Conservation (phyloP, 148 eudicot genomes). For the Dianthus caryophyllus region DNA sequence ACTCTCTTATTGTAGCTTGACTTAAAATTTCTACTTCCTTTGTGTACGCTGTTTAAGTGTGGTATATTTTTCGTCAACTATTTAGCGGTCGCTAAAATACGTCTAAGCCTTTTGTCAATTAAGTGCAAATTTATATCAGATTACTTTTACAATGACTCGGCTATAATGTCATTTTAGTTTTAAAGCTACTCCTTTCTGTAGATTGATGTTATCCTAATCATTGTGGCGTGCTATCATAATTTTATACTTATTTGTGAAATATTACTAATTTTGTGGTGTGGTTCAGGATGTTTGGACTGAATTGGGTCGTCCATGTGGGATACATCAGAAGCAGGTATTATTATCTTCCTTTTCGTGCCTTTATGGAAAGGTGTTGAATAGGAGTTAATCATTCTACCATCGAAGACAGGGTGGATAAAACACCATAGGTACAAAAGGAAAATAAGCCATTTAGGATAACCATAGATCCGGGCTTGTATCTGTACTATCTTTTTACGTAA, state of each 20-base stretch:
- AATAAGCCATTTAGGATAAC: background rate
- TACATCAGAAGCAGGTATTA: slow-evolving; percentile 90
- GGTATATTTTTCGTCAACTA: background rate
- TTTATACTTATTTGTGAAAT: background rate
- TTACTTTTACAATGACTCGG: background rate
- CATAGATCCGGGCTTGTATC: background rate
- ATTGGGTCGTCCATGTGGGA: slow-evolving; percentile 90
- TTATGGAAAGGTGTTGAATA: background rate
- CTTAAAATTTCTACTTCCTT: background rate
- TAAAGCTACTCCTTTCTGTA: background rate
- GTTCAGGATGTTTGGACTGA: slow-evolving; percentile 93
- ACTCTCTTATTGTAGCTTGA: background rate
- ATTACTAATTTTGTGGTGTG: background rate
- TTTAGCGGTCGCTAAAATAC: background rate
- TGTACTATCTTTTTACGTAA: background rate
- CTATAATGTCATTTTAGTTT: background rate
- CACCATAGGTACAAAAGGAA: background rate
- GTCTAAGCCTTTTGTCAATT: background rate
- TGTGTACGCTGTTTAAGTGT: background rate
- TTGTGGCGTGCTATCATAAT: slow-evolving; percentile 1
- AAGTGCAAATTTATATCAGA: background rate
- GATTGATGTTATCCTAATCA: background rate
- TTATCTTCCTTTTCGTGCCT: background rate
- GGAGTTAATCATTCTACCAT: background rate
- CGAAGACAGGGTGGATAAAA: background rate